These are phyloP conservation scores for Eimeria brunetti DNA, from an alignment of 169 alveolate genomes.

Conservation along the genomic window DNA sequence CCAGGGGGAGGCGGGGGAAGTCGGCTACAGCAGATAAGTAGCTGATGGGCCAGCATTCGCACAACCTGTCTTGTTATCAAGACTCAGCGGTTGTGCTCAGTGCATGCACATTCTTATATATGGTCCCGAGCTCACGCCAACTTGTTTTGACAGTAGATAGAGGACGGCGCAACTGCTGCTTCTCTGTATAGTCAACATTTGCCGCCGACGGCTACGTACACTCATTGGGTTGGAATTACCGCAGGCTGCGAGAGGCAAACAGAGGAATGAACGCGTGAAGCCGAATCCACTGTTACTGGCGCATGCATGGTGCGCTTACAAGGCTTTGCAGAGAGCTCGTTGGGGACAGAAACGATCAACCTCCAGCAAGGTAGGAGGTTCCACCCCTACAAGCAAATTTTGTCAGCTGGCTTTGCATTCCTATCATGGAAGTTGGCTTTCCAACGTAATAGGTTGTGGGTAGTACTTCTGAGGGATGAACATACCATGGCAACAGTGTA, in stretches of 20 bases:
- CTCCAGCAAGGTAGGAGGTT: too few species aligned
- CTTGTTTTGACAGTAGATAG: not conserved
- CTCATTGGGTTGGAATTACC: not conserved
- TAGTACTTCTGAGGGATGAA: not conserved
- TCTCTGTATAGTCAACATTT: not conserved
- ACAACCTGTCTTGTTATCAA: too few species aligned
- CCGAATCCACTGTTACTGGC: not conserved
- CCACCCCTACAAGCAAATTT: not conserved
- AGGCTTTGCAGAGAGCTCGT: not conserved
- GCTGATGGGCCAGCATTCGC: not conserved
- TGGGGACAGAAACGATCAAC: too few species aligned
- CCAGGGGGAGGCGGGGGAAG: constrained; percentile 7
- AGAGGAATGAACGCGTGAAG: not conserved
- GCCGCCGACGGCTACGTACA: not conserved
- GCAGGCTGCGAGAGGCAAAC: not conserved
- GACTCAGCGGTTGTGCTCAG: not conserved
- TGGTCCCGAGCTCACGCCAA: not conserved
- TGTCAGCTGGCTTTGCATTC: not conserved
- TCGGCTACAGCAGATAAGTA: not conserved
- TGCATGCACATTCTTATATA: not conserved
- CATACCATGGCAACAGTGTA: not conserved
- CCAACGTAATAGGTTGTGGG: not conserved
- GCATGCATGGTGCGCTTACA: not conserved
- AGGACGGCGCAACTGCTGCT: not conserved
- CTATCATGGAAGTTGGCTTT: too few species aligned